phyloP scores from a whole-genome alignment of 1,284 basidiomycete species.

The Flammula alnicola region DNA sequence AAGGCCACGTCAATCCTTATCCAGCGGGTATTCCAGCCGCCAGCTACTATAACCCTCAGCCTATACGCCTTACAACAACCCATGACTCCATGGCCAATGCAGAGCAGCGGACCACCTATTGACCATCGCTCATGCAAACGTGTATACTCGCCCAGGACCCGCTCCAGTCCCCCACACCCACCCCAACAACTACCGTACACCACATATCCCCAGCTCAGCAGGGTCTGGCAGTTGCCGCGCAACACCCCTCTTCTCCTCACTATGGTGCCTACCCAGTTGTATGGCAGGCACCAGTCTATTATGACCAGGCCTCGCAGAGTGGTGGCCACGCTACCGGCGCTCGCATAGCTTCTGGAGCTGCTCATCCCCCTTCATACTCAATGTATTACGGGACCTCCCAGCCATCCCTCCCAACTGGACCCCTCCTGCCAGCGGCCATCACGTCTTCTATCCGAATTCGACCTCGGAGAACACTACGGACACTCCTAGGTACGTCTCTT shows the following conservation, averaged over 20 bases:
- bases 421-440: neutral
- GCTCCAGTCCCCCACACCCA: neutral
- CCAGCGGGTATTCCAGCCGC: too few relatives aligned
- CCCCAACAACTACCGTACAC: neutral
- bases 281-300: neutral
- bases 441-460: neutral
- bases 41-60: too few relatives aligned
- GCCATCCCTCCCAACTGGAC: neutral
- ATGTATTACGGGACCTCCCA: neutral
- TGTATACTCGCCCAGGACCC: too few relatives aligned
- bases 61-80: too few relatives aligned
- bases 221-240: too few relatives aligned
- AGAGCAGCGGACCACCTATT: too few relatives aligned
- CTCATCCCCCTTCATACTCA: neutral
- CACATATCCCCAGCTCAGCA: neutral
- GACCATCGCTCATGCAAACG: too few relatives aligned
- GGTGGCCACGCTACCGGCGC: neutral
- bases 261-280: neutral
- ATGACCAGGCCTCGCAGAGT: neutral
- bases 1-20: too few relatives aligned
- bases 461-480: too few relatives aligned
- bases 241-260: neutral
- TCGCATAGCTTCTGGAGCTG: neutral
- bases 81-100: too few relatives aligned
- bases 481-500: too few relatives aligned